Evolutionary conservation across 2,329 filamentous ascomycete species (phyloP), one percentile per base, ranked within the genome.

Genomic region (Colletotrichum australisinense): DNA sequence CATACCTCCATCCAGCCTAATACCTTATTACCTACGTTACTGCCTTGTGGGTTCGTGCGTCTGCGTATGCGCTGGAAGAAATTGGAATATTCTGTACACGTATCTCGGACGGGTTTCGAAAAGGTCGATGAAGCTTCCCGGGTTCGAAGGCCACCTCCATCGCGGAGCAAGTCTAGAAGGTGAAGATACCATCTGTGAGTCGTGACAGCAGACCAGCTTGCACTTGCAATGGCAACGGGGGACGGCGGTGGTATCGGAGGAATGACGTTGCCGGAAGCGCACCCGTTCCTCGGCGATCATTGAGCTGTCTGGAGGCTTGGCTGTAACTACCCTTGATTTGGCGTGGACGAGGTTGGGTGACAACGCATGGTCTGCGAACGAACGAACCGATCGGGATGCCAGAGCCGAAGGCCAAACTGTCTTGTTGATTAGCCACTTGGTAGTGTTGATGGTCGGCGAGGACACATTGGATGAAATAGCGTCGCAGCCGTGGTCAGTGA

Each of bases 231-330:
- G 19, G 19, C 19, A 11, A 49, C 16, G 7, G 42, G 38, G 42
- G 19, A 11, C 42, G 8, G 42, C 42, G 42, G 42, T 49, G 42
- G 42, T 9, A 49, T 49, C 55, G 19, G 42, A 26, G 12, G 30
- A 24, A 59, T 72, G 69, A 69, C 58, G 69, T 69, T 72, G 58
- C 19, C 57, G 52, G 52, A 56, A 49, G 35, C 56, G 16, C 57
- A 57, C 24, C 69, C n/a, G 69, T 57, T 55, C 49, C 46, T 68
- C 63, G 63, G 32, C 57, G 26, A 64, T 55, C 30, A 52, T 38
- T 19, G 46, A 53, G 24, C 26, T 53, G 14, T 28, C 46, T 30
- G 35, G 11, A 62, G 35, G 67, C 28, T 66, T 32, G 49, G 32
- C 52, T 28, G 12, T 14, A 19, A 38, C 4, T 38, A 32, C 52